A percentile compares a stretch with the other conserved stretches of the same genome.
Evolutionary conservation across 2,329 filamentous ascomycete genomes (phyloP).

Genomic region (Aspergillus novofumigatus): DNA sequence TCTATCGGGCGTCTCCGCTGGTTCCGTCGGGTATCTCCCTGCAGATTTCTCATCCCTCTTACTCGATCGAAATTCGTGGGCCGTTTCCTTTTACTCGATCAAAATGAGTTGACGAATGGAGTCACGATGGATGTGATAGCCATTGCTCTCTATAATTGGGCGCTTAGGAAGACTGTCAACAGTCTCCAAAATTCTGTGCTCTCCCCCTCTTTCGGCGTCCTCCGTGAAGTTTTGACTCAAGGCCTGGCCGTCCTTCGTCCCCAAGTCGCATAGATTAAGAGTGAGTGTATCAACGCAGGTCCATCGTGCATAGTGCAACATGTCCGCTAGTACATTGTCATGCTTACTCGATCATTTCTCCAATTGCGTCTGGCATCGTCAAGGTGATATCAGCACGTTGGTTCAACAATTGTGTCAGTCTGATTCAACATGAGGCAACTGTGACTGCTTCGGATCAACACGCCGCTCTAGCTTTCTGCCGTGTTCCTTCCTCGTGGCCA

Average conservation of each 20-base stretch:
- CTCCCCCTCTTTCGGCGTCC: not conserved
- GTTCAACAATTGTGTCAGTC: not conserved
- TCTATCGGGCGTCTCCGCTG: conserved; percentile 3
- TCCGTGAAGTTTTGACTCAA: not conserved
- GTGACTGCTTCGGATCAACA: not conserved
- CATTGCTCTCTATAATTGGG: not conserved
- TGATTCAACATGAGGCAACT: not conserved
- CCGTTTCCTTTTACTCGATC: not conserved
- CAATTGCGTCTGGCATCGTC: not conserved
- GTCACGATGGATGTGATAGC: not conserved
- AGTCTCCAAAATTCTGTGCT: not conserved
- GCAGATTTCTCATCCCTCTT: not conserved
- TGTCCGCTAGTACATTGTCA: not conserved
- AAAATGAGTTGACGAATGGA: not conserved
- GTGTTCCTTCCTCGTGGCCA: not conserved
- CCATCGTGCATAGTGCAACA: not conserved
- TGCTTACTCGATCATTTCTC: not conserved
- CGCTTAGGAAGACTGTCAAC: not conserved
- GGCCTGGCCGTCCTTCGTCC: not conserved
- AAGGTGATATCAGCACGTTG: not conserved
- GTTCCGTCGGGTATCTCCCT: not conserved
- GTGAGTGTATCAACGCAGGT: too few relatives aligned
- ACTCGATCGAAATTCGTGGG: not conserved
- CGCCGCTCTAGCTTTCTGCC: not conserved
- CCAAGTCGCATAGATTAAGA: not conserved